Percentiles rank a stretch among this genome's conserved stretches.
phyloP scores from a whole-genome alignment of 169 alveolate genomes.

The Plasmodium inui region DNA sequence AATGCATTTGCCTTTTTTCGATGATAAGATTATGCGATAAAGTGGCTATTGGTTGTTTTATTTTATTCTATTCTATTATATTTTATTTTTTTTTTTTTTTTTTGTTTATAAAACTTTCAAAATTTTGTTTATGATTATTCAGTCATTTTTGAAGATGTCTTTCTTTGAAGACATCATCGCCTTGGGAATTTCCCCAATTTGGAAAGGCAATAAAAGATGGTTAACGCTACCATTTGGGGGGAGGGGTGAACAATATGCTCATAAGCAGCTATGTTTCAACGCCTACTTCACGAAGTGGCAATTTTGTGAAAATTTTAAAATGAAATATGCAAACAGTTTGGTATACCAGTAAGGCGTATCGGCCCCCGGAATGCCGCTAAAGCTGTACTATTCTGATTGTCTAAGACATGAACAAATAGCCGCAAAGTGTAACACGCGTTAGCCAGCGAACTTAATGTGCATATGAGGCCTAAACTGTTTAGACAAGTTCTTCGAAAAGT shows the following conservation, averaged over 20 bases:
- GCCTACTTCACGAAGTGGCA: not conserved
- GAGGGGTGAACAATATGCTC: not conserved
- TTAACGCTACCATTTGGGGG: not conserved
- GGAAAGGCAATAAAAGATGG: not conserved
- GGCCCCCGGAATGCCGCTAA: not conserved
- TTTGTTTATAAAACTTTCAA: not conserved
- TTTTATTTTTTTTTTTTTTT: not conserved
- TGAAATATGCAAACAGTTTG: not conserved
- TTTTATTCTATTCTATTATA: not conserved
- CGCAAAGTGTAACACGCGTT: not conserved
- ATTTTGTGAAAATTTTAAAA: not conserved
- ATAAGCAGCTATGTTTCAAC: not conserved
- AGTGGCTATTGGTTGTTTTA: not conserved
- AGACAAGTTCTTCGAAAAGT: not conserved
- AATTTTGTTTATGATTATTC: not conserved
- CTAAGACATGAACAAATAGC: not conserved
- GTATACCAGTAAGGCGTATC: not conserved
- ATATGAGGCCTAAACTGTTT: not conserved
- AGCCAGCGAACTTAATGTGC: not conserved
- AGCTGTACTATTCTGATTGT: not conserved
- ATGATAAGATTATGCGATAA: not conserved
- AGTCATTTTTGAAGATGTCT: not conserved
- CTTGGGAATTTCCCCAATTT: not conserved
- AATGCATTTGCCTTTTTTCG: not conserved
- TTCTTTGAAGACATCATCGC: not conserved